Evolutionary conservation across 169 alveolate species (phyloP), one percentile per base, ranked within the genome.

Genomic region (Miamiensis avidus): DNA sequence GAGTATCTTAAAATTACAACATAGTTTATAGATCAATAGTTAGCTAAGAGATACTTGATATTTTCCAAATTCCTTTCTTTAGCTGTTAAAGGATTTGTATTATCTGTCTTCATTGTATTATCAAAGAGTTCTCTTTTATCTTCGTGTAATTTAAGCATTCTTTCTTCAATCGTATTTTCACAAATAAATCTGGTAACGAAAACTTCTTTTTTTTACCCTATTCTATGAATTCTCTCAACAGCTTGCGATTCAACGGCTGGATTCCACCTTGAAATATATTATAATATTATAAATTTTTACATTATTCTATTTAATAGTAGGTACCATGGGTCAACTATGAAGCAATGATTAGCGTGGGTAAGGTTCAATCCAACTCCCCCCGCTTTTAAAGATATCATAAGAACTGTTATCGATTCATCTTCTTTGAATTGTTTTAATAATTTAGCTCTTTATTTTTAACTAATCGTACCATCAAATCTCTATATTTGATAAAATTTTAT

Each of bases 201-300:
- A 0, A 95, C 98, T 29, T 91, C 96, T 31, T 95, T 88, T 77
- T 90, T 94, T 84, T 98, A 98, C 0, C 99, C 99, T 69, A 98
- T 97, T 88, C 99, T 92, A 93, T 98, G 98, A 16, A 98, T 97
- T 75, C 99, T 93, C 84, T 97, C 98, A 82, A 98, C 94, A 6
- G 99, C 99, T 91, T 98, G 98, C 29, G 93, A 91, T 89, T 97
- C 99, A 25, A 95, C 95, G 65, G 97, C 98, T 27, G 98, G 98
- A 81, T 96, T 96, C 97, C 87, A 74, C 34, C 49, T 34, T 33
- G 74, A 27, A 74, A 4, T 74, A 32, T 32, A 27, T 31, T 78
- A 33, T 49, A 20, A 11, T 49, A 11, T 11, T 49, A 49, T 49
- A 49, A 49, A 49, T 49, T 49, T 49, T 49, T 49, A 49, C 20